These are phyloP conservation scores for Mucor ambiguus DNA, from an alignment of 371 early-diverging fungal genomes.

Conservation along the genomic window DNA sequence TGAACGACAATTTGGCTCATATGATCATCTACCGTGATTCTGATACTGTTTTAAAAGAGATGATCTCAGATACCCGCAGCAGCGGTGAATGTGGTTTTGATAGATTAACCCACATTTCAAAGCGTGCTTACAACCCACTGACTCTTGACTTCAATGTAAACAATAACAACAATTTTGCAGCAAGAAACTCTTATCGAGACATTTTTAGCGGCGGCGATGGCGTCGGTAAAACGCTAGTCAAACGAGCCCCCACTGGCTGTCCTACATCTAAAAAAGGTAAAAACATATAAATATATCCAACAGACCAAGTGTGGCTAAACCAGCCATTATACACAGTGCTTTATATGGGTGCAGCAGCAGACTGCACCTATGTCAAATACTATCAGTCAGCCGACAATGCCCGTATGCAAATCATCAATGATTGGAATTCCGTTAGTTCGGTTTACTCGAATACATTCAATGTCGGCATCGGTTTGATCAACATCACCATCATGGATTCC, in stretches of 20 bases:
- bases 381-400: constrained; percentile 64
- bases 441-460: constrained; percentile 91
- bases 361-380: constrained; percentile 73
- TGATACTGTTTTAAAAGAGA: constrained; percentile 37
- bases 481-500: constrained; percentile 73
- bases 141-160: background rate
- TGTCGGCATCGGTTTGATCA: constrained; percentile 83
- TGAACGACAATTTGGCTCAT: constrained; percentile 11
- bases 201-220: background rate
- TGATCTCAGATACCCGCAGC: background rate
- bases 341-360: constrained; percentile 62
- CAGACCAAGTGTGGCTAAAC: background rate
- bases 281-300: background rate
- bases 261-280: constrained; percentile 47
- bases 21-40: constrained; percentile 76
- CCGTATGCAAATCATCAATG: constrained; percentile 72
- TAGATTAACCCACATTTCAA: constrained; percentile 17
- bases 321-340: constrained; percentile 8
- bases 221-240: constrained; percentile 22
- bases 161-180: background rate
- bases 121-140: constrained; percentile 9
- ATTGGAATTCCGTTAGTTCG: constrained; percentile 78
- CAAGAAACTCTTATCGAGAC: background rate
- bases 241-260: constrained; percentile 45
- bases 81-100: constrained; percentile 37